Base-by-base conservation (phyloP, 768 basidiomycete species). In the Hortiboletus campestris region DNA sequence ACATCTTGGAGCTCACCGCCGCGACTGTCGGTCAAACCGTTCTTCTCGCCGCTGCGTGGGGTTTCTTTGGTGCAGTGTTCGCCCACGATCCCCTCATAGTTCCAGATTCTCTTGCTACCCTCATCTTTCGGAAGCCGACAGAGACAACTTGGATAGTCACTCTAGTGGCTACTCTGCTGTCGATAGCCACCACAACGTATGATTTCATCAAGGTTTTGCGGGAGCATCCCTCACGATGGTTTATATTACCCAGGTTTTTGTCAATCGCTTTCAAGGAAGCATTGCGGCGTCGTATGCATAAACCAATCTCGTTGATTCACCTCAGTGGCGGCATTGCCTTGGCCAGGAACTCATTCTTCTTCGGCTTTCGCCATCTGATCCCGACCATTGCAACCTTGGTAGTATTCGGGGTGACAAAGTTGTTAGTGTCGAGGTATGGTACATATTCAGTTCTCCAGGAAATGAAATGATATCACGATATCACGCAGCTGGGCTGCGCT, bases 391-490 rank as follows among this genome's bases (percentile, higher is more conserved):
- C 43, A 6, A 61, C 57, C 0, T 17, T 53, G 20, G 35, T 35
- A 11, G 14, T 66, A 28, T 60, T 53, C n/a, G 58, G 44, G 4
- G 14, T 57, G 32, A 52, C 55, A 5, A 56, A 25, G n/a, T 39
- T 65, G 19, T n/a, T 66, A 20, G 56, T 53, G 6, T 59, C 64
- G 3, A 57, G 61, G 64, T 63, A 49, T 34, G 2, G 13, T n/a
- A 16, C 4, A 25, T 9, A 8, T 40, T 7, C 19, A 17, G n/a
- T 22, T 11, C 20, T 13, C 20, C 29, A 4, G 7, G 22, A 19
- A 9, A 29, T 11, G 9, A 20, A 40, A 16, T 20, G 17, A 38
- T 14, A 34, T 55, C 34, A 55, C 16, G 2, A 29, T 34, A n/a
- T 22, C 16, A 9, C 25, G 5, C 20, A 63, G 62, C n/a, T 63